Evolutionary conservation across 768 basidiomycete genomes (phyloP).

Genomic region (Lactifluus subvellereus): DNA sequence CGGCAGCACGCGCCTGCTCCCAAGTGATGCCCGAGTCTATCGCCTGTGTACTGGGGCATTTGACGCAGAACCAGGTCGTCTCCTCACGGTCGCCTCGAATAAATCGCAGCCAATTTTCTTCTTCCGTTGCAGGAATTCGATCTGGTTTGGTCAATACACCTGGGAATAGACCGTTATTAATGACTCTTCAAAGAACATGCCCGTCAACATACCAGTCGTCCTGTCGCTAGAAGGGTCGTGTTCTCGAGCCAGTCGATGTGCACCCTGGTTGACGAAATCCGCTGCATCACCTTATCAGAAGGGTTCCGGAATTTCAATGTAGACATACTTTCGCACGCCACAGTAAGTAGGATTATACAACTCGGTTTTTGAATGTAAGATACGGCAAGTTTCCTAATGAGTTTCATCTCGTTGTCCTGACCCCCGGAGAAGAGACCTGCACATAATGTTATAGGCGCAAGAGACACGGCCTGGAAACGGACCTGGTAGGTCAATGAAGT

Average conservation of each 20-base stretch:
- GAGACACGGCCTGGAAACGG: background rate
- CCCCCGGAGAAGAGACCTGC: constrained; percentile 53
- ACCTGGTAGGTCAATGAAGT: constrained; percentile 41
- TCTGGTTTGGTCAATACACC: constrained; percentile 22
- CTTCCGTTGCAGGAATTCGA: constrained; percentile 37
- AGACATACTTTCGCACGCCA: constrained; percentile 57
- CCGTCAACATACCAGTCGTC: constrained; percentile 53
- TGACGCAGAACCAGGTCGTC: constrained; percentile 46
- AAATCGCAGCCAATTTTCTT: constrained; percentile 49
- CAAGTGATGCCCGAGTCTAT: constrained; percentile 50
- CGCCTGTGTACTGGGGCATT: constrained; percentile 43
- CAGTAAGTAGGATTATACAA: constrained; percentile 57
- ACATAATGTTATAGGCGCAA: background rate
- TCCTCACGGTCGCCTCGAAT: constrained; percentile 49
- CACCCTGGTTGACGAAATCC: constrained; percentile 77
- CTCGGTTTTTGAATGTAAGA: constrained; percentile 57
- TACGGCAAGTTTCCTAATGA: constrained; percentile 51
- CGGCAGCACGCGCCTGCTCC: constrained; percentile 51
- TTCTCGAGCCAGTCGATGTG: constrained; percentile 55
- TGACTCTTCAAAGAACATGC: background rate
- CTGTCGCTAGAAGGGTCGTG: constrained; percentile 57
- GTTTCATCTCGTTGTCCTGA: constrained; percentile 43
- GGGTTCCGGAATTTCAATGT: too few relatives aligned
- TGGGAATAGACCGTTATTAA: background rate
- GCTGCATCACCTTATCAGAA: constrained; percentile 37